Percentiles rank a stretch among this genome's conserved stretches.
phyloP scores from a whole-genome alignment of 257 asterid genomes.

The Cordia subcordata region DNA sequence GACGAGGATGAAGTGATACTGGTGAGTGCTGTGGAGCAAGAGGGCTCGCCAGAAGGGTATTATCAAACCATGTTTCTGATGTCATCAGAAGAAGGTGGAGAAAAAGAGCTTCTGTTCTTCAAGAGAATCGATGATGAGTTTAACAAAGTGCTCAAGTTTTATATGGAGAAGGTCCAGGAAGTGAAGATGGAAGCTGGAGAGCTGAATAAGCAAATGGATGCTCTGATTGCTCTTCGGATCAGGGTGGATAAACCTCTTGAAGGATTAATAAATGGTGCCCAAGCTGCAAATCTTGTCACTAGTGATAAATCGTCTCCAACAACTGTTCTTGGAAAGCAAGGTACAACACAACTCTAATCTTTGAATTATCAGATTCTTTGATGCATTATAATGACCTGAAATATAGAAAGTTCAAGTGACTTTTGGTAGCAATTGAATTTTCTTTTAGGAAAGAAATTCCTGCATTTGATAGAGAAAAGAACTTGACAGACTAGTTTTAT shows the following conservation, averaged over 20 bases:
- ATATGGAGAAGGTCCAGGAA: slow-evolving; percentile 42
- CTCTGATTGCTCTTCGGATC: slow-evolving; percentile 70
- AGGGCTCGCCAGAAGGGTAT: slow-evolving; percentile 18
- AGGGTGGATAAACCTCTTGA: slow-evolving; percentile 45
- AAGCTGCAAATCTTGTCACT: neutral
- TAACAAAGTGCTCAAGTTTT: slow-evolving; percentile 62
- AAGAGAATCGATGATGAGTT: slow-evolving; percentile 57
- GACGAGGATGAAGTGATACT: slow-evolving; percentile 68
- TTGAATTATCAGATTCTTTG: too few species aligned
- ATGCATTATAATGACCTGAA: too few species aligned
- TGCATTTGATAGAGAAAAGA: too few species aligned
- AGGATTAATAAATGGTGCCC: slow-evolving; percentile 11
- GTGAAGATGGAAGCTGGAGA: slow-evolving; percentile 47
- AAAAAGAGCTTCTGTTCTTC: slow-evolving; percentile 54
- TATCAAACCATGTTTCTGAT: slow-evolving; percentile 66
- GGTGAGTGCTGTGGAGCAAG: slow-evolving; percentile 37
- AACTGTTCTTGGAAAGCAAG: slow-evolving; percentile 37
- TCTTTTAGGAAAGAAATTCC: too few species aligned
- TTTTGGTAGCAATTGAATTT: too few species aligned
- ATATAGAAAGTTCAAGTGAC: too few species aligned
- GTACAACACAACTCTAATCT: slow-evolving; percentile 18
- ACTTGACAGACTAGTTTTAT: too few species aligned
- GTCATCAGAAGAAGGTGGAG: slow-evolving; percentile 65
- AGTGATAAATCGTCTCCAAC: slow-evolving; percentile 23
- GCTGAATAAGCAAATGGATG: slow-evolving; percentile 78